Conservation (phyloP, 169 alveolate genomes). For the Plasmodium cynomolgi region DNA sequence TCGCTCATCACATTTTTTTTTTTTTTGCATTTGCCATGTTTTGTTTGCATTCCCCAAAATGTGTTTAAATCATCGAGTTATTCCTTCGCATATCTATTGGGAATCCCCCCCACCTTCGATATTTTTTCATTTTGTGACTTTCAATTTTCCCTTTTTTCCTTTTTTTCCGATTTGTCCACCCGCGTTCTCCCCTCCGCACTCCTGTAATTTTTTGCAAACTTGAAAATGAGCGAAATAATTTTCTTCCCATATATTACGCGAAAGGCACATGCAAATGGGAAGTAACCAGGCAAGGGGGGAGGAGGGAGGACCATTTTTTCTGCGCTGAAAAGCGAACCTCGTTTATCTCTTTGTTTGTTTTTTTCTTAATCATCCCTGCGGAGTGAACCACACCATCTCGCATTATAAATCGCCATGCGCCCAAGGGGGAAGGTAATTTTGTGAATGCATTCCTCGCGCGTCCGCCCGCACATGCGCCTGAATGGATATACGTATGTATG, state of each 20-base stretch:
- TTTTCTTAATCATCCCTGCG: background rate
- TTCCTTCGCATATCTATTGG: background rate
- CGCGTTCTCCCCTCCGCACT: background rate
- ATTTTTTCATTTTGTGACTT: background rate
- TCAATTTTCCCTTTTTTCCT: background rate
- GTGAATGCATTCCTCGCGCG: background rate
- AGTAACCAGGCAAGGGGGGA: background rate
- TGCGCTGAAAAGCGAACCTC: background rate
- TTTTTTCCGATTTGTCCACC: background rate
- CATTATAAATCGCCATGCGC: background rate
- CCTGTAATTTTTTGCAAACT: background rate
- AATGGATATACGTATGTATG: background rate
- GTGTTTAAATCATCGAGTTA: background rate
- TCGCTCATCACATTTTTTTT: background rate
- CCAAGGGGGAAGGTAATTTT: background rate
- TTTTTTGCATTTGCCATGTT: background rate
- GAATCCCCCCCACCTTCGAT: background rate
- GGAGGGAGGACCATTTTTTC: background rate
- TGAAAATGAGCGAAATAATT: background rate
- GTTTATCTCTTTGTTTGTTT: background rate
- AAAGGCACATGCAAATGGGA: background rate
- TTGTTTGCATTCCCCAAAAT: background rate
- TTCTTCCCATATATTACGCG: background rate
- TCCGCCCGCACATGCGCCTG: background rate
- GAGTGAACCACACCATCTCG: background rate